These are phyloP conservation scores for Rhazya stricta DNA, from an alignment of 257 asterid species.

Conservation along the genomic window DNA sequence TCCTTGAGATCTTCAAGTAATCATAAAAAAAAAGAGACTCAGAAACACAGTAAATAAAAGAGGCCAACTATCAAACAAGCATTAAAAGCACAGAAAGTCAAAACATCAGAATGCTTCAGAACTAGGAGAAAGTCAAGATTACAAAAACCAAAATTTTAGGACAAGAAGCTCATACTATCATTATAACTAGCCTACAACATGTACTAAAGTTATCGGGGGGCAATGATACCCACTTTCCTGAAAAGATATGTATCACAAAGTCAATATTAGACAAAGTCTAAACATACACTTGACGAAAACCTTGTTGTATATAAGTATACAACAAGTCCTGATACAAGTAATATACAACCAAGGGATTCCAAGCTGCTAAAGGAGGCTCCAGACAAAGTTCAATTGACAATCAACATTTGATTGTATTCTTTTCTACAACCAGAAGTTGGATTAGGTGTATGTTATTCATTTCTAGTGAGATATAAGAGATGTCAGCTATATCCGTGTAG, in stretches of 20 bases:
- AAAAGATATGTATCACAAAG: not conserved
- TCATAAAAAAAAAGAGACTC: not conserved
- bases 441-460: not conserved
- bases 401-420: not conserved
- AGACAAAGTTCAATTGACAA: not conserved
- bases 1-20: not conserved
- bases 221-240: not conserved
- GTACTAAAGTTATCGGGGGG: not conserved
- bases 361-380: not conserved
- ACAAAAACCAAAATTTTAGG: not conserved
- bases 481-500: not conserved
- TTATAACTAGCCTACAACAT: not conserved
- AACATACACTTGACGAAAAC: not conserved
- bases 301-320: not conserved
- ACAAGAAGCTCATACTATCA: not conserved
- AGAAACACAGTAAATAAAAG: not conserved
- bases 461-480: not conserved
- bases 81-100: not conserved
- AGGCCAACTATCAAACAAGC: not conserved
- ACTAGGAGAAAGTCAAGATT: not conserved
- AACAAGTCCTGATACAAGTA: not conserved
- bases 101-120: not conserved
- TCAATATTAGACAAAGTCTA: not conserved
- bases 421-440: not conserved
- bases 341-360: not conserved